Evolutionary conservation across 768 basidiomycete genomes (phyloP).

Genomic region (Kwoniella newhampshirensis): DNA sequence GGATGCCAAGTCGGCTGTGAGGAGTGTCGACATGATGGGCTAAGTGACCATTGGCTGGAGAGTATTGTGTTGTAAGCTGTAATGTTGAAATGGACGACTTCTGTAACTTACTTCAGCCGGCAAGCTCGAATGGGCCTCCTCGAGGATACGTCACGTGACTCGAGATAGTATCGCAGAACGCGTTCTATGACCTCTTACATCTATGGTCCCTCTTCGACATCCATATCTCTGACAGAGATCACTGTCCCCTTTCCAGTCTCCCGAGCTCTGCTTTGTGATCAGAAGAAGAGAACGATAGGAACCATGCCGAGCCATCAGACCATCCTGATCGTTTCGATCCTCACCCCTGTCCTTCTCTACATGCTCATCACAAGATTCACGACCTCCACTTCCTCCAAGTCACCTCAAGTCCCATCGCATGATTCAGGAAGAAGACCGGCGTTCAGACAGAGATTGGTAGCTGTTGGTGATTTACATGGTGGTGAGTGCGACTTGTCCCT

Average conservation of each 20-base stretch:
- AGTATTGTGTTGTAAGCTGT: no score
- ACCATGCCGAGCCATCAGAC: slow-evolving; percentile 11
- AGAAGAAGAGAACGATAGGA: no score
- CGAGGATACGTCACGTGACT: no score
- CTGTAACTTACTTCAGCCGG: no score
- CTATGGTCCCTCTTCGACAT: background rate
- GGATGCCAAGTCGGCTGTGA: slow-evolving; percentile 29
- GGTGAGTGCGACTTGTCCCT: slow-evolving; percentile 39
- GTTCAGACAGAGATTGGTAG: slow-evolving; percentile 60
- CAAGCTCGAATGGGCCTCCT: no score
- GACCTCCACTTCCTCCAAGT: background rate
- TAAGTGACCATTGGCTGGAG: background rate
- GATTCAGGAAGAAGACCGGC: background rate
- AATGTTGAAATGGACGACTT: no score
- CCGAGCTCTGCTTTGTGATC: no score
- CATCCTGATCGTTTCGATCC: background rate
- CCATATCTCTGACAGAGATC: background rate
- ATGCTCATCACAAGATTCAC: slow-evolving; percentile 5
- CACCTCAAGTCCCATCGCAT: slow-evolving; percentile 3
- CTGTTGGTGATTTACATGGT: slow-evolving; percentile 90
- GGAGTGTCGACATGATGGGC: slow-evolving; percentile 34
- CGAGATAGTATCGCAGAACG: no score
- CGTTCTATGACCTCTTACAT: no score
- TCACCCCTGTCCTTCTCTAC: slow-evolving; percentile 7
- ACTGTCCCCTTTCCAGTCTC: background rate